Evolutionary conservation across 805 yeast species (phyloP).

Genomic region (Saccharomycopsis selenospora): DNA sequence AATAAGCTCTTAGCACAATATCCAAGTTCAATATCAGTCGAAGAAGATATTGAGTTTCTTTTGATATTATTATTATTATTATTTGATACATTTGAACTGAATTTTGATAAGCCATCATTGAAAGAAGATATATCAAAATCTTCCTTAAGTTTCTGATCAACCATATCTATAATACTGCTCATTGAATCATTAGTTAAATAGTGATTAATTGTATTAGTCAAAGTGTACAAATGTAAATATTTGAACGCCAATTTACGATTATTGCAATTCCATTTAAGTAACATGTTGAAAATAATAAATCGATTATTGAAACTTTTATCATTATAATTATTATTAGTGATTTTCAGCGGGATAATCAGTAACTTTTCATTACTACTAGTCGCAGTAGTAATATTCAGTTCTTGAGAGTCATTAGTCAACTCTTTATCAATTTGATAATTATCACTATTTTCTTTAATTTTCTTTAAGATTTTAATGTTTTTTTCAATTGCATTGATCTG

Average conservation of each 20-base stretch:
- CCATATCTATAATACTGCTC: conserved; percentile 43
- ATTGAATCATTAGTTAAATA: conserved; percentile 44
- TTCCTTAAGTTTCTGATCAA: conserved; percentile 30
- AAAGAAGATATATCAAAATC: conserved; percentile 1
- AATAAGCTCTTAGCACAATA: conserved; percentile 30
- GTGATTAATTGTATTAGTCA: conserved; percentile 37
- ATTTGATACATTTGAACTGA: neutral
- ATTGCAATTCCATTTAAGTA: conserved; percentile 70
- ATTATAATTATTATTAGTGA: conserved; percentile 6
- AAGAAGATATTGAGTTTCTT: neutral
- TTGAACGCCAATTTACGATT: conserved; percentile 57
- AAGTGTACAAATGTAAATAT: conserved; percentile 45
- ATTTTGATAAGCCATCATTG: neutral
- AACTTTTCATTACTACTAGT: too few species aligned
- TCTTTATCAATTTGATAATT: neutral
- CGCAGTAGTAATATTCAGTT: neutral
- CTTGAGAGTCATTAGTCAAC: too few species aligned
- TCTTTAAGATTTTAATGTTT: conserved; percentile 9
- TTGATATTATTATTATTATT: conserved; percentile 8
- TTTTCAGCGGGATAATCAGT: too few species aligned
- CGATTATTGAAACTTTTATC: conserved; percentile 47
- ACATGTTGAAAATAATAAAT: conserved; percentile 64
- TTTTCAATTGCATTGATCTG: conserved; percentile 13
- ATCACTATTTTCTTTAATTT: neutral
- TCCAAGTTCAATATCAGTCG: neutral